phyloP scores from a whole-genome alignment of 352 stramenopile genomes.

The Phytopythium litorale region DNA sequence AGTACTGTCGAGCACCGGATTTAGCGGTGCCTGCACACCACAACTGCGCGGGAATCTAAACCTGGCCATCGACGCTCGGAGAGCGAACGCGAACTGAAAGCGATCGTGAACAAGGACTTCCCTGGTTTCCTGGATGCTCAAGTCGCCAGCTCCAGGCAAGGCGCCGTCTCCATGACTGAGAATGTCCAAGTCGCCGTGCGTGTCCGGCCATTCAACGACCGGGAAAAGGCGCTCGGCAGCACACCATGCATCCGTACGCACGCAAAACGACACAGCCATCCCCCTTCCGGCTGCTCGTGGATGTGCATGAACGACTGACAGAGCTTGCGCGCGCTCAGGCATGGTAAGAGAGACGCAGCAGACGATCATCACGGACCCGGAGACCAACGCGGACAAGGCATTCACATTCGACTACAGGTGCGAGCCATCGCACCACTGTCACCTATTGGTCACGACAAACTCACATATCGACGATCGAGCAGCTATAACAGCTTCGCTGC shows the following conservation, averaged over 20 bases:
- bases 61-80: too few species aligned
- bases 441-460: not conserved
- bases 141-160: not conserved
- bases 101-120: not conserved
- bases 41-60: too few species aligned
- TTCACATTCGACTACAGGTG: slow-evolving; percentile 90
- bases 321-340: slow-evolving; percentile 19
- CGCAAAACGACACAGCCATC: not conserved
- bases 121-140: not conserved
- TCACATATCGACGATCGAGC: not conserved
- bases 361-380: slow-evolving; percentile 81
- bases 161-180: slow-evolving; percentile 44
- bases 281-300: not conserved
- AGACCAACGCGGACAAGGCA: slow-evolving; percentile 64
- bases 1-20: too few species aligned
- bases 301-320: too few species aligned
- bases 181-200: slow-evolving; percentile 85
- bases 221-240: slow-evolving; percentile 71
- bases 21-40: too few species aligned
- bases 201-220: slow-evolving; percentile 79
- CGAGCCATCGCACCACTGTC: not conserved
- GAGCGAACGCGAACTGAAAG: too few species aligned
- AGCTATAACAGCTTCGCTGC: slow-evolving; percentile 84
- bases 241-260: slow-evolving; percentile 61
- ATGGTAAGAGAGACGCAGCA: slow-evolving; percentile 80